Conservation (phyloP, 208 protist genomes). For the Strigomonas galati region DNA sequence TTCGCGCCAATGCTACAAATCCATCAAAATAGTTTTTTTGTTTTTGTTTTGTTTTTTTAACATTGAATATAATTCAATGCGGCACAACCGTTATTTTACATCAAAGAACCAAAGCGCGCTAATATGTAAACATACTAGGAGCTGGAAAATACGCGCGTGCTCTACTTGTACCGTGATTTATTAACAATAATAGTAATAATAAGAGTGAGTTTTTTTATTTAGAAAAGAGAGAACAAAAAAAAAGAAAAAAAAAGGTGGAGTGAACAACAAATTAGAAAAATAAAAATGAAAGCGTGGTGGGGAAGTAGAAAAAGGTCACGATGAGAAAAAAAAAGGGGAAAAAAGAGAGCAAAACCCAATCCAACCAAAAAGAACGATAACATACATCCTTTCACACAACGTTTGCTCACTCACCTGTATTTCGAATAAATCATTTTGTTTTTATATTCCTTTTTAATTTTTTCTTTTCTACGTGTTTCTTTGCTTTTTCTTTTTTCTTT, state of each 20-base stretch:
- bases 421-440: background rate
- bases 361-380: background rate
- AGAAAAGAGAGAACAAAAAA: conserved; percentile 1
- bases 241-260: conserved; percentile 6
- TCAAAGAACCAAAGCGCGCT: too few relatives aligned
- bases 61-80: background rate
- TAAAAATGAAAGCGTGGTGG: conserved; percentile 11
- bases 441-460: background rate
- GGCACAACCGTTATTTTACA: too few relatives aligned
- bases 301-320: conserved; percentile 13
- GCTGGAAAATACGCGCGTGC: too few relatives aligned
- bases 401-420: background rate
- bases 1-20: too few relatives aligned
- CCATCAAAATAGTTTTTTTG: background rate
- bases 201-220: too few relatives aligned
- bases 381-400: conserved; percentile 1
- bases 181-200: too few relatives aligned
- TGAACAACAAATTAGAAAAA: background rate
- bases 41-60: background rate
- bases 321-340: conserved; percentile 15
- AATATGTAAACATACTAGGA: too few relatives aligned
- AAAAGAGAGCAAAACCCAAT: conserved; percentile 8
- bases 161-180: too few relatives aligned
- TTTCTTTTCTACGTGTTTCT: background rate
- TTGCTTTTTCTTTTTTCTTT: background rate